These are phyloP conservation scores for Dendrobium officinale DNA, from an alignment of 106 monocot genomes.

Conservation along the genomic window DNA sequence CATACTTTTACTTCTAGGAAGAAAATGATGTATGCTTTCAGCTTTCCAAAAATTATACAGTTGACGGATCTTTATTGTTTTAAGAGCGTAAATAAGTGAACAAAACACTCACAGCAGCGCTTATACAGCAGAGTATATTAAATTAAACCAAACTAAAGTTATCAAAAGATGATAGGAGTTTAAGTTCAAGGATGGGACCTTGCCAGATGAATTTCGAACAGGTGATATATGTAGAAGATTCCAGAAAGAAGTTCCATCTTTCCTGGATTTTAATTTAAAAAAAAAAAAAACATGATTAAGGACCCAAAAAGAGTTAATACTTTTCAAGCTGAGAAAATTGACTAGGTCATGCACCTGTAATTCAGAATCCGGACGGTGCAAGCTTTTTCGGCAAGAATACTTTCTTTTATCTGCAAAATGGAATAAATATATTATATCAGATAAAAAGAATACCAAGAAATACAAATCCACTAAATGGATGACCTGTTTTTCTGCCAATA, in stretches of 20 bases:
- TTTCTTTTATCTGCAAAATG: slow-evolving; percentile 48
- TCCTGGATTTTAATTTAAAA: slow-evolving; percentile 37
- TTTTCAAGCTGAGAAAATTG: background rate
- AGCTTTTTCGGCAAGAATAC: slow-evolving; percentile 41
- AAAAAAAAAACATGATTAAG: background rate
- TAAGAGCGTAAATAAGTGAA: background rate
- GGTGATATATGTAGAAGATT: slow-evolving; percentile 80
- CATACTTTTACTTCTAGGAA: background rate
- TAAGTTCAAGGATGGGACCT: slow-evolving; percentile 35
- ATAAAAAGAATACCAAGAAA: background rate
- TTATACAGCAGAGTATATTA: background rate
- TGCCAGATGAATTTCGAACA: slow-evolving; percentile 80
- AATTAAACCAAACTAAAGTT: background rate
- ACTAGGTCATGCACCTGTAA: slow-evolving; percentile 55
- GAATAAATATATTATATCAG: background rate
- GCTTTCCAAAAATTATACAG: too few relatives aligned
- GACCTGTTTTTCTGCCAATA: background rate
- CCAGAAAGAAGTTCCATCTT: slow-evolving; percentile 83
- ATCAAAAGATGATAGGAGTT: background rate
- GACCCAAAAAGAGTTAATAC: background rate
- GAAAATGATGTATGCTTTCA: too few relatives aligned
- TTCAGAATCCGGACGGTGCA: slow-evolving; percentile 74
- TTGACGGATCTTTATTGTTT: too few relatives aligned
- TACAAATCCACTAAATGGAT: background rate
- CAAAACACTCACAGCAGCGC: background rate